Evolutionary conservation across 2,329 filamentous ascomycete genomes (phyloP).

Genomic region (Didymella segeticola): DNA sequence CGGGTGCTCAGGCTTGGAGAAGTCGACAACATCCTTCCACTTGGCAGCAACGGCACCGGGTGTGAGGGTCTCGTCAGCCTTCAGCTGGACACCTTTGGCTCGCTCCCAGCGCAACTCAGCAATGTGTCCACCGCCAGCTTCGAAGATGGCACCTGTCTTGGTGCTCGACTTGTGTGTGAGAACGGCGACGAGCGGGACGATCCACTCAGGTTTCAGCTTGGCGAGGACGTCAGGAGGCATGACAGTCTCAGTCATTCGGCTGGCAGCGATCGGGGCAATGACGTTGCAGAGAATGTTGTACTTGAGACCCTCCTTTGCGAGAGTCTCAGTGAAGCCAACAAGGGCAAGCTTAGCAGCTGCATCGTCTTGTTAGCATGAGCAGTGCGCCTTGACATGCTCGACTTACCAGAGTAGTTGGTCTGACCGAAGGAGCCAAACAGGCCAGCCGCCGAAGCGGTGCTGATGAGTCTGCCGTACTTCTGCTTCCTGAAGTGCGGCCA

Average conservation of each 20-base stretch:
- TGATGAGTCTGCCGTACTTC: slow-evolving; percentile 96
- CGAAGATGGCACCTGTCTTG: slow-evolving; percentile 90
- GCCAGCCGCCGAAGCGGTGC: slow-evolving; percentile 94
- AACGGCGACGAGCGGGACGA: slow-evolving; percentile 89
- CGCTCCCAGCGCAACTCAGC: slow-evolving; percentile 97
- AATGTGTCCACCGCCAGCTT: slow-evolving; percentile 89
- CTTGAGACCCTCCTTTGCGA: slow-evolving; percentile 96
- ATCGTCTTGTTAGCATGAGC: slow-evolving; percentile 30
- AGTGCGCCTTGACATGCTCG: neutral
- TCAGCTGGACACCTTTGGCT: slow-evolving; percentile 84
- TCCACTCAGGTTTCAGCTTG: slow-evolving; percentile 88
- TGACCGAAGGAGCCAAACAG: slow-evolving; percentile 96
- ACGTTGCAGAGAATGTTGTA: slow-evolving; percentile 98
- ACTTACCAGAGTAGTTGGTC: slow-evolving; percentile 83
- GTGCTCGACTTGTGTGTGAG: slow-evolving; percentile 86
- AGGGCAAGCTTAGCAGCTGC: slow-evolving; percentile 88
- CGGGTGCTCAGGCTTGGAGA: slow-evolving; percentile 82
- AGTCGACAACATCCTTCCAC: slow-evolving; percentile 88
- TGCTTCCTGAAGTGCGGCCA: slow-evolving; percentile 99
- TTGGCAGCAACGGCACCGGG: slow-evolving; percentile 86
- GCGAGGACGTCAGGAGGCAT: slow-evolving; percentile 93
- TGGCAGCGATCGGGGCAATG: slow-evolving; percentile 93
- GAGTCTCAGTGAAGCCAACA: slow-evolving; percentile 96
- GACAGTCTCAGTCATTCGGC: slow-evolving; percentile 92
- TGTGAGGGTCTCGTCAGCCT: slow-evolving; percentile 86